phyloP scores from a whole-genome alignment of 2,329 filamentous ascomycete species.

The Talaromyces sp. region DNA sequence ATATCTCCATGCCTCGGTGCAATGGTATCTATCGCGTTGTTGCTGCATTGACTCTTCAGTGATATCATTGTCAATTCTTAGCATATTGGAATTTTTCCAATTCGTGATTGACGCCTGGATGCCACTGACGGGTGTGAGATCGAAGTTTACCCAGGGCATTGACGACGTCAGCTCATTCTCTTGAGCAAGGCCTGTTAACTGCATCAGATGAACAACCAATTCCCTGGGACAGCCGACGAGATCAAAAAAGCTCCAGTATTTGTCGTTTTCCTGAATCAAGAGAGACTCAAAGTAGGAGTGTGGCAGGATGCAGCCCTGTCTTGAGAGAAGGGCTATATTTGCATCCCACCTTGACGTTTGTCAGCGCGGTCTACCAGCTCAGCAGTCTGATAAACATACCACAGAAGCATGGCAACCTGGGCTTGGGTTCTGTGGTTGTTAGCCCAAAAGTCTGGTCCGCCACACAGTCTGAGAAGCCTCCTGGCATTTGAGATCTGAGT shows the following conservation, averaged over 20 bases:
- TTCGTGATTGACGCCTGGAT: not conserved
- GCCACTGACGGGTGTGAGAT: not conserved
- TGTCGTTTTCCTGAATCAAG: not conserved
- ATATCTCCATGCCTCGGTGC: conserved; percentile 14
- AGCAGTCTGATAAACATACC: not conserved
- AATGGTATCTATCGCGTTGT: conserved; percentile 11
- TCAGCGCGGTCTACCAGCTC: not conserved
- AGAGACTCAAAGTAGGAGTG: conserved; percentile 12
- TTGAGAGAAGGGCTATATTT: conserved; percentile 9
- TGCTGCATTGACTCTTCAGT: conserved; percentile 10
- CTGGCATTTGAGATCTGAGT: conserved; percentile 2
- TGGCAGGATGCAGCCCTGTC: not conserved
- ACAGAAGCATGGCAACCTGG: conserved; percentile 8
- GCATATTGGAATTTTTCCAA: conserved; percentile 1
- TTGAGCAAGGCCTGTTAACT: conserved; percentile 8
- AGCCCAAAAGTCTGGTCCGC: conserved; percentile 1
- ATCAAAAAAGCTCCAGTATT: conserved; percentile 10
- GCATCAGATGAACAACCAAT: conserved; percentile 7
- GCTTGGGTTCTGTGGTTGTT: not conserved
- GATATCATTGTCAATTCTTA: not conserved
- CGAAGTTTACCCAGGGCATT: conserved; percentile 5
- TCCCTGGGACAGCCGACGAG: conserved; percentile 12
- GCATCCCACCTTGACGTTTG: conserved; percentile 4
- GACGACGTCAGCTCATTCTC: not conserved
- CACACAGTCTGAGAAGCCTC: not conserved